phyloP scores from a whole-genome alignment of 2,329 filamentous ascomycete species.

The Pestalotiopsis sp. region DNA sequence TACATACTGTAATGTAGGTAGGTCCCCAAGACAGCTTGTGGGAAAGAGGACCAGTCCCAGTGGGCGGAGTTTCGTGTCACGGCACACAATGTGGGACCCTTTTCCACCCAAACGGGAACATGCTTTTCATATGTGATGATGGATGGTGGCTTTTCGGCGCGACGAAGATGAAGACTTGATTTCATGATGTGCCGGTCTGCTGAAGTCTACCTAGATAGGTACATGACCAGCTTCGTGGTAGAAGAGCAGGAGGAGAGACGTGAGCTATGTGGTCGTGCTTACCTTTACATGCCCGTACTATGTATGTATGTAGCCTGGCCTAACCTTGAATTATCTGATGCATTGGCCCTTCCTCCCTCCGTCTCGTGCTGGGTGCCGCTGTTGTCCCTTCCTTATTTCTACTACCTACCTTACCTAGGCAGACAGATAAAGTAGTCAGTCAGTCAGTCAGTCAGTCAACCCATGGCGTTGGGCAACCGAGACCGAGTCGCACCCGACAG shows the following conservation, averaged over 20 bases:
- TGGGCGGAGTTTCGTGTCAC: background rate
- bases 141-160: background rate
- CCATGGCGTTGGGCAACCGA: conserved; percentile 7
- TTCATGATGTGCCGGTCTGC: background rate
- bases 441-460: background rate
- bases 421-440: too few relatives aligned
- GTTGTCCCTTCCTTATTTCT: background rate
- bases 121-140: conserved; percentile 1
- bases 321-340: too few relatives aligned
- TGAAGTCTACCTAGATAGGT: too few relatives aligned
- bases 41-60: background rate
- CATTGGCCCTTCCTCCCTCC: too few relatives aligned
- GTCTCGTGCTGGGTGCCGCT: background rate
- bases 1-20: background rate
- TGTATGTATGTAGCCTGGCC: background rate
- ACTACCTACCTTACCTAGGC: too few relatives aligned
- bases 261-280: too few relatives aligned
- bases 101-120: conserved; percentile 7
- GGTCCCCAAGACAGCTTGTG: background rate
- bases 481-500: conserved; percentile 1
- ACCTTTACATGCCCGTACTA: background rate
- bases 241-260: too few relatives aligned
- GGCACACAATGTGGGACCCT: conserved; percentile 3
- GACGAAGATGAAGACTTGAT: background rate
- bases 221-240: too few relatives aligned